These are phyloP conservation scores for Coccomyxa subellipsoidea DNA, from an alignment of 163 green algal genomes.

Conservation along the genomic window DNA sequence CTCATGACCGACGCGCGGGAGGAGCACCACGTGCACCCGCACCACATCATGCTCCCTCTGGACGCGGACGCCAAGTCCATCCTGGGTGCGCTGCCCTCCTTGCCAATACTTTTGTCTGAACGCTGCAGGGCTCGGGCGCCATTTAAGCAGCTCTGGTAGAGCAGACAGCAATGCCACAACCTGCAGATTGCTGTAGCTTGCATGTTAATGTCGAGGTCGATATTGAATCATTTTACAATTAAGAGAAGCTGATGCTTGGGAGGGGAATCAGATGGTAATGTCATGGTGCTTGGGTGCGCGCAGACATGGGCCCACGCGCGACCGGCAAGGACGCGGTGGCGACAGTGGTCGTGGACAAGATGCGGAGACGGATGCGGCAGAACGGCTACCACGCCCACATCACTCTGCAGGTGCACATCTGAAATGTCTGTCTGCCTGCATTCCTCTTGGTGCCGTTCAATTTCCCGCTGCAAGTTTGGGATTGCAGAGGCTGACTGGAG, in stretches of 20 bases:
- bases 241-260: background rate
- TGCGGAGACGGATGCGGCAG: conserved; percentile 51
- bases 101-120: too few relatives aligned
- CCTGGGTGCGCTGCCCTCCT: conserved; percentile 15
- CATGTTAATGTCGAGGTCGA: too few relatives aligned
- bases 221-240: too few relatives aligned
- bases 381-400: conserved; percentile 58
- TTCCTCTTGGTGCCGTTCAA: too few relatives aligned
- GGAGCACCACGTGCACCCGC: conserved; percentile 24
- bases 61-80: conserved; percentile 31
- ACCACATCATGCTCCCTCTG: conserved; percentile 33
- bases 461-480: too few relatives aligned
- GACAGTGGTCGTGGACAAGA: conserved; percentile 43
- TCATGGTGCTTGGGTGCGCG: background rate
- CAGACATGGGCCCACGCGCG: conserved; percentile 1
- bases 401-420: conserved; percentile 54
- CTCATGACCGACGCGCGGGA: conserved; percentile 25
- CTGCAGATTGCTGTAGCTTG: too few relatives aligned
- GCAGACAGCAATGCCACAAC: too few relatives aligned
- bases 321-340: conserved; percentile 21
- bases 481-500: background rate
- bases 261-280: background rate
- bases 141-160: too few relatives aligned
- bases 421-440: too few relatives aligned
- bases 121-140: too few relatives aligned